Conservation (phyloP, 768 basidiomycete species). For the Dioszegia aurantiaca region DNA sequence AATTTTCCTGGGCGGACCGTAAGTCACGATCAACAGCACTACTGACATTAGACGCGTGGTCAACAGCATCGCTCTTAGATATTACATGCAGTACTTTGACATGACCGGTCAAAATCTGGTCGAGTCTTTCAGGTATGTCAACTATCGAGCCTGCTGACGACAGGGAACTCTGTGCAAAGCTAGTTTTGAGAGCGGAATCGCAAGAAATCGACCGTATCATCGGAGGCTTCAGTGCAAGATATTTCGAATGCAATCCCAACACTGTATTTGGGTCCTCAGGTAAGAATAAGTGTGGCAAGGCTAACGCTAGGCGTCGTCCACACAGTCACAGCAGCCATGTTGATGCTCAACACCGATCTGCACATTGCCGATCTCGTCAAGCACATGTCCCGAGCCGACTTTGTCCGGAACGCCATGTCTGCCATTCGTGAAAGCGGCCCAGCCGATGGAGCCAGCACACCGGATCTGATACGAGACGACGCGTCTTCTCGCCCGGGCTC, state of each 20-base stretch:
- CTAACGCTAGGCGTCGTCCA: conserved; percentile 65
- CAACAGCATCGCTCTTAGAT: conserved; percentile 69
- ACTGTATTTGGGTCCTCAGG: conserved; percentile 78
- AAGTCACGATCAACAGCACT: conserved; percentile 53
- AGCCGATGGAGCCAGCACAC: conserved; percentile 59
- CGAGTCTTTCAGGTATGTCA: conserved; percentile 73
- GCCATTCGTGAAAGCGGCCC: conserved; percentile 80
- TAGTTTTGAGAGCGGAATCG: conserved; percentile 91
- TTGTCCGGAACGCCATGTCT: conserved; percentile 84
- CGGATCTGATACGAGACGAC: conserved; percentile 67
- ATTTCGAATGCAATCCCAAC: conserved; percentile 84
- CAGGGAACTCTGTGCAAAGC: conserved; percentile 82
- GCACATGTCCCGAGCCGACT: conserved; percentile 88
- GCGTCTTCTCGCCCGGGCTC: conserved; percentile 37
- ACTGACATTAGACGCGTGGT: conserved; percentile 61
- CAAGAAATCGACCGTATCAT: conserved; percentile 97
- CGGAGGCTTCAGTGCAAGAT: conserved; percentile 82
- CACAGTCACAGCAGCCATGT: conserved; percentile 83
- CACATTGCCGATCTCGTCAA: conserved; percentile 86
- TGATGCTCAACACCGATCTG: conserved; percentile 93
- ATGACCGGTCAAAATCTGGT: conserved; percentile 79
- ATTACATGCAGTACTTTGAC: conserved; percentile 87
- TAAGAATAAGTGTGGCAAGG: neutral
- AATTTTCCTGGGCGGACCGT: conserved; percentile 92
- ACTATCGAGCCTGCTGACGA: conserved; percentile 1